Base-by-base conservation (phyloP, 352 stramenopile genomes). In the Blastocystis sp. region DNA sequence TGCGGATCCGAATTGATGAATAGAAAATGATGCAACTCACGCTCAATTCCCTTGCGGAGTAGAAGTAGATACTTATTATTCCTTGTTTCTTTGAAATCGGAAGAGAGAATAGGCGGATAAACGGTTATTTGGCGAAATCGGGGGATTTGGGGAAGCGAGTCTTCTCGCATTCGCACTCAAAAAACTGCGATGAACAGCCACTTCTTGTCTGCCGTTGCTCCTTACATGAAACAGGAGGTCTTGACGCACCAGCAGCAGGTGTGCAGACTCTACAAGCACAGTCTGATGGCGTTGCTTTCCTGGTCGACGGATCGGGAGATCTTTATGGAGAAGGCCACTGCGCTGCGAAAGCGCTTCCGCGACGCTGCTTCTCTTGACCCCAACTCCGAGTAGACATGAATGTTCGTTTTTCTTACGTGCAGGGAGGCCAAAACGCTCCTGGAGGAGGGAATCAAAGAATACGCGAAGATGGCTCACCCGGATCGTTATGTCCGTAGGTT, bases 401-500 rank as follows among this genome's bases (percentile, higher is more conserved):
- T 57, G 11, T 78, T 16, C 18, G 21, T 34, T 34, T 44, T 11
- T 2, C 27, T 78, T 34, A 78, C 57, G 4, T 48, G 32, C 57
- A 78, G 59, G 32, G 73, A 84, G n/a, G 73, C 73, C 16, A 84
- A 84, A 27, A 40, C 40, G 38, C 44, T 84, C 42, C 32, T 84
- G 40, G 73, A 69, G 24, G 73, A 34, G 78, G 73, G 73, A 44
- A 11, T 73, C 8, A 84, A 84, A 46, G 59, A 84, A 27, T 84
- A 73, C 34, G 40, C 32, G 7, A 29, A 42, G 4, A 69, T 54
- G 40, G 59, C 34, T 3, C 73, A 84, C 40, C 73, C 73, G 14
- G 73, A 84, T 84, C 54, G 29, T 29, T 84, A 84, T 84, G 59
- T 84, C 16, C 73, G 73, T 84, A 84, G 36, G 59, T 67, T 56